phyloP scores from a whole-genome alignment of 1,139 yeast genomes.

The Blastobotrys raffinosifermentans region DNA sequence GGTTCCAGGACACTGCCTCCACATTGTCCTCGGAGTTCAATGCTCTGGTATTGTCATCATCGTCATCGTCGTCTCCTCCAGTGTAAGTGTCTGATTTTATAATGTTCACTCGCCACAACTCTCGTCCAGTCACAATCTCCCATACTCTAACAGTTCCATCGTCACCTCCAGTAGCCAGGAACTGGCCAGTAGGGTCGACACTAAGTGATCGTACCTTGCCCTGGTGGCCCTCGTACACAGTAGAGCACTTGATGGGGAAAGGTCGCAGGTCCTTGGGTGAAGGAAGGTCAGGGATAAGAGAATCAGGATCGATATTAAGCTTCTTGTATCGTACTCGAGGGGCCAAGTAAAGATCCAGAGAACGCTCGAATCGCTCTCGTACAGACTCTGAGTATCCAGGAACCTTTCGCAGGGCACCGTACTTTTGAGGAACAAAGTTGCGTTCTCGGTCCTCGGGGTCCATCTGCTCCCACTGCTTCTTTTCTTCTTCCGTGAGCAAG shows the following conservation, averaged over 20 bases:
- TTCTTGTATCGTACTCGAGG: slow-evolving; percentile 93
- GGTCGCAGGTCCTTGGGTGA: slow-evolving; percentile 96
- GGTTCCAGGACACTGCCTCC: slow-evolving; percentile 87
- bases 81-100: slow-evolving; percentile 35
- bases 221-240: slow-evolving; percentile 74
- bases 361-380: slow-evolving; percentile 89
- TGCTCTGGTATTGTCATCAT: slow-evolving; percentile 22
- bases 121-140: slow-evolving; percentile 95
- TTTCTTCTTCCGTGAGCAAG: slow-evolving; percentile 71
- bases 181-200: slow-evolving; percentile 83
- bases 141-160: slow-evolving; percentile 94
- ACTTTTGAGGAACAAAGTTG: slow-evolving; percentile 79
- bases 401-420: slow-evolving; percentile 74
- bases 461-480: slow-evolving; percentile 59
- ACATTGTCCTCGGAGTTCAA: slow-evolving; percentile 58
- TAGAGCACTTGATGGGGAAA: slow-evolving; percentile 92
- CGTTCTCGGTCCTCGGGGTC: slow-evolving; percentile 77
- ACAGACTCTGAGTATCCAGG: slow-evolving; percentile 86
- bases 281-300: slow-evolving; percentile 91
- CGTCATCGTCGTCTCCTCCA: slow-evolving; percentile 39
- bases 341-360: slow-evolving; percentile 87
- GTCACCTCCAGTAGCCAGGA: slow-evolving; percentile 97
- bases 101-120: slow-evolving; percentile 62
- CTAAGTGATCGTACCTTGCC: slow-evolving; percentile 79
- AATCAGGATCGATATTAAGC: slow-evolving; percentile 91